These are phyloP conservation scores for Pestalotiopsis sp. DNA, from an alignment of 2,329 filamentous ascomycete species.

Conservation along the genomic window DNA sequence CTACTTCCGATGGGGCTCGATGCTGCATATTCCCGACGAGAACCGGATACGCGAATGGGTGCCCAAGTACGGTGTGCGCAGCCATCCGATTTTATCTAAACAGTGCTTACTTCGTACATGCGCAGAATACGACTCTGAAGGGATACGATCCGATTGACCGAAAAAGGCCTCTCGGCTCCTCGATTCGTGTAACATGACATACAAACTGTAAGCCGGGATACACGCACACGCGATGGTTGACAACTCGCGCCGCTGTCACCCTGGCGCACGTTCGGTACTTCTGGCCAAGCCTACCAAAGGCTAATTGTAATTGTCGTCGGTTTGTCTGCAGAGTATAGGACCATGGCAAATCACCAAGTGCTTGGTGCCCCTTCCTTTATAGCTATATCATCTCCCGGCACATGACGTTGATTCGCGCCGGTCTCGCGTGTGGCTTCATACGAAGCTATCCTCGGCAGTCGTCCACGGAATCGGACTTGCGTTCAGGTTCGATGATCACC, in stretches of 20 bases:
- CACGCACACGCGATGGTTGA: too few species aligned
- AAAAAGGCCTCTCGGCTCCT: neutral
- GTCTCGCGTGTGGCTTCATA: too few species aligned
- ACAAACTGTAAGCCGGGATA: neutral
- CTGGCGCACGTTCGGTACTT: neutral
- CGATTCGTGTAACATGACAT: neutral
- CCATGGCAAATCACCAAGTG: neutral
- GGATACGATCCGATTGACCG: neutral
- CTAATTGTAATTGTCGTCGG: neutral
- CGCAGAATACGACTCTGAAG: neutral
- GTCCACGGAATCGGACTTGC: too few species aligned
- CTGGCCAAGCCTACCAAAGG: neutral
- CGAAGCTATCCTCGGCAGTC: too few species aligned
- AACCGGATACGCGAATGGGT: neutral
- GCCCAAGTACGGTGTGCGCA: neutral
- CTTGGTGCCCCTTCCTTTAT: neutral
- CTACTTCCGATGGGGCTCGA: neutral
- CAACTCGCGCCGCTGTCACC: neutral
- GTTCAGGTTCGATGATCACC: too few species aligned
- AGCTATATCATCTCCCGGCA: too few species aligned
- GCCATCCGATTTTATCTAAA: too few species aligned
- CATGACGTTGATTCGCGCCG: too few species aligned
- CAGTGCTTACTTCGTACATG: neutral
- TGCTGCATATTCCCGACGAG: neutral
- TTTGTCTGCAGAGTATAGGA: too few species aligned